phyloP scores from a whole-genome alignment of 768 basidiomycete species.

The Lentinus brumalis region DNA sequence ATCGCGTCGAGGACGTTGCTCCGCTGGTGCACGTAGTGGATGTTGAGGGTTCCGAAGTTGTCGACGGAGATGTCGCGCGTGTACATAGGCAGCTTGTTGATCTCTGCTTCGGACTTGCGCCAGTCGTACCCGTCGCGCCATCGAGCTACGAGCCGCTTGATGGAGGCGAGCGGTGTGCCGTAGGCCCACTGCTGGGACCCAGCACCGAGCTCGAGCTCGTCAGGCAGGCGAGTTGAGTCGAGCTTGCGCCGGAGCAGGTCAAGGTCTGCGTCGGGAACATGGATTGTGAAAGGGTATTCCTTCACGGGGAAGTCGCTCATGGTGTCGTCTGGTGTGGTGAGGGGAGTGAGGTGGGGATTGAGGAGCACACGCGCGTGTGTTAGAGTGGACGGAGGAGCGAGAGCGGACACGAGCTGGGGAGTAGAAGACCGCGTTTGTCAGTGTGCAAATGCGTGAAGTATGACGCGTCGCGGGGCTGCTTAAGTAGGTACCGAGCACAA shows the following conservation, averaged over 20 bases:
- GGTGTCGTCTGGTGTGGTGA: background rate
- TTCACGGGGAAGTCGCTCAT: background rate
- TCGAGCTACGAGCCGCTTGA: conserved; percentile 47
- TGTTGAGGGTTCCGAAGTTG: conserved; percentile 47
- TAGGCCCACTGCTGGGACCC: conserved; percentile 30
- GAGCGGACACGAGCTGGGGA: no score
- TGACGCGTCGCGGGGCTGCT: no score
- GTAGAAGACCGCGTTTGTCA: no score
- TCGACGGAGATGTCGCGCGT: conserved; percentile 52
- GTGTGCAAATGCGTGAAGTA: no score
- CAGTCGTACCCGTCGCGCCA: conserved; percentile 63
- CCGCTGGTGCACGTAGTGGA: conserved; percentile 57
- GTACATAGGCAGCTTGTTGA: conserved; percentile 62
- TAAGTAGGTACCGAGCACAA: no score
- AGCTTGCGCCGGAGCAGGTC: conserved; percentile 27
- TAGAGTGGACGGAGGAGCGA: no score
- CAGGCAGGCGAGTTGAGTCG: conserved; percentile 28
- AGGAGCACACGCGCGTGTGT: no score
- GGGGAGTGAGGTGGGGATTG: no score
- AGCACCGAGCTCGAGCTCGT: conserved; percentile 19
- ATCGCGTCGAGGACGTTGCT: conserved; percentile 33
- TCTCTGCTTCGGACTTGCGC: conserved; percentile 48
- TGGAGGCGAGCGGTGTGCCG: conserved; percentile 45
- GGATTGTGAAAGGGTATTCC: conserved; percentile 27
- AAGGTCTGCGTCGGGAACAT: conserved; percentile 25